Evolutionary conservation across 805 yeast genomes (phyloP).

Genomic region (Maudiozyma saulgeensis): DNA sequence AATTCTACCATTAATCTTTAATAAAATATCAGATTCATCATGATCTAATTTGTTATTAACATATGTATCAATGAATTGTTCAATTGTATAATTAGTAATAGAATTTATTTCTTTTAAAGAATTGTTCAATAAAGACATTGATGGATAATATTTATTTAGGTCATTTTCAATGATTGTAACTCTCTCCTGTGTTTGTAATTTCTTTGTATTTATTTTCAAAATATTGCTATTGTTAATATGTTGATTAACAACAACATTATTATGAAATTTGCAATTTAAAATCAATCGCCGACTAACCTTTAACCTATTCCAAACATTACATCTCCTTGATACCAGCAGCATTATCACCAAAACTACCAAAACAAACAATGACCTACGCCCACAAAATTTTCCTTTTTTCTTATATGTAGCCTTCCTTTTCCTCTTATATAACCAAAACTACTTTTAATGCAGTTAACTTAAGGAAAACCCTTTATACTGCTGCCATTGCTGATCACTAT

Average conservation of each 20-base stretch:
- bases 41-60: background rate
- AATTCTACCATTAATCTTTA: constrained; percentile 17
- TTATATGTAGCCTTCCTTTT: too few species aligned
- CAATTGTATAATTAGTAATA: constrained; percentile 6
- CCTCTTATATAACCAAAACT: too few species aligned
- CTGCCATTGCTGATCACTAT: too few species aligned
- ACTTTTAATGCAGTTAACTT: too few species aligned
- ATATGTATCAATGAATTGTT: constrained; percentile 8
- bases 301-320: too few species aligned
- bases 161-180: constrained; percentile 11
- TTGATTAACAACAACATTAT: background rate
- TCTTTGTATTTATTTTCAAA: constrained; percentile 10
- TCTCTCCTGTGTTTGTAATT: constrained; percentile 16
- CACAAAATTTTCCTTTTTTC: too few species aligned
- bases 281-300: background rate
- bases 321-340: too few species aligned
- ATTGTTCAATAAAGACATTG: constrained; percentile 12
- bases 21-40: background rate
- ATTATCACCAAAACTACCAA: too few species aligned
- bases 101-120: background rate
- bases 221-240: too few species aligned
- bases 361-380: too few species aligned
- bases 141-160: constrained; percentile 19
- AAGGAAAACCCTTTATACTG: too few species aligned
- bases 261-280: background rate